Evolutionary conservation across 106 monocot genomes (phyloP).

Genomic region (Dendrobium officinale): DNA sequence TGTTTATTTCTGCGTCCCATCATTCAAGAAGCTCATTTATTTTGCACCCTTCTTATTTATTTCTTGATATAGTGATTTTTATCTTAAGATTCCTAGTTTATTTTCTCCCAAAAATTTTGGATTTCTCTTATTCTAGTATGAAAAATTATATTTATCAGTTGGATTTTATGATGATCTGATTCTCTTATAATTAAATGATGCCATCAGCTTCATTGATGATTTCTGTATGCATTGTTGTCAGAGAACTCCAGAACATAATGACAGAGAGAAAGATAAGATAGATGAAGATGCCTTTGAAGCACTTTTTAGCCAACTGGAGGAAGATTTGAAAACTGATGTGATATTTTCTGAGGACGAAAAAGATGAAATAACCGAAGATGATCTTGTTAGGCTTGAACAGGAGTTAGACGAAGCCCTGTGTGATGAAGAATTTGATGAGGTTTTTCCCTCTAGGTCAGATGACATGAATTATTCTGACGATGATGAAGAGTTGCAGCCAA

Average conservation of each 20-base stretch:
- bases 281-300: slow-evolving; percentile 92
- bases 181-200: not conserved
- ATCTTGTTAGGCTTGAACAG: slow-evolving; percentile 64
- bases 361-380: slow-evolving; percentile 76
- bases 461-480: slow-evolving; percentile 17
- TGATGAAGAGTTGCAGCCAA: slow-evolving; percentile 33
- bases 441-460: slow-evolving; percentile 10
- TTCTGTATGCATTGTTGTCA: slow-evolving; percentile 10
- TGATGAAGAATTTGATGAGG: slow-evolving; percentile 37
- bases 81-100: not conserved
- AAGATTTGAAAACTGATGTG: slow-evolving; percentile 74
- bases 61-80: not conserved
- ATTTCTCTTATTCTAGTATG: not conserved
- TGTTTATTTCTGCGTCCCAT: too few relatives aligned
- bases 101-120: not conserved
- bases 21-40: not conserved
- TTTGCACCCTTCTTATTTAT: not conserved
- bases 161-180: not conserved
- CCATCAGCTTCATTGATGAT: not conserved
- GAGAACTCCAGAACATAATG: slow-evolving; percentile 28
- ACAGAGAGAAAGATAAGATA: slow-evolving; percentile 29
- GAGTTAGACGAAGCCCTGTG: slow-evolving; percentile 73
- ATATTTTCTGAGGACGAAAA: slow-evolving; percentile 25
- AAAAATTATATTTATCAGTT: not conserved
- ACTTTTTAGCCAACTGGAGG: slow-evolving; percentile 74